phyloP scores from a whole-genome alignment of 2,329 filamentous ascomycete species.

The Paecilomyces variotii region DNA sequence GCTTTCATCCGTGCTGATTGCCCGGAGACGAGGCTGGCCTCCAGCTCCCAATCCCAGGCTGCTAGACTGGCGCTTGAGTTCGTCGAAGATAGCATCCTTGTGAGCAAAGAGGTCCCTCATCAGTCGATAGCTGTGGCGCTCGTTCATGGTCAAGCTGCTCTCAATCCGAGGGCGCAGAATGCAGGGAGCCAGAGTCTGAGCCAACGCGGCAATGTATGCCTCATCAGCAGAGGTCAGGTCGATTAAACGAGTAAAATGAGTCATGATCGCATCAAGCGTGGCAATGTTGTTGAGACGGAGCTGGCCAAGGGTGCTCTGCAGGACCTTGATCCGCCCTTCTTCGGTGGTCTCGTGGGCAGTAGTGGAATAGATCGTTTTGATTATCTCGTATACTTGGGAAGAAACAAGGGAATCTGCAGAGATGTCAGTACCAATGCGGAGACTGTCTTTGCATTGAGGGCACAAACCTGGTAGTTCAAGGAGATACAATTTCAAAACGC shows the following conservation, averaged over 20 bases:
- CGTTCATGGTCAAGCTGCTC: constrained; percentile 87
- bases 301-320: constrained; percentile 93
- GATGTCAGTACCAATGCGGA: constrained; percentile 1
- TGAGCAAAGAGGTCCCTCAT: constrained; percentile 87
- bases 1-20: constrained; percentile 91
- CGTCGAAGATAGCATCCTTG: constrained; percentile 91
- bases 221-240: constrained; percentile 96
- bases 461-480: constrained; percentile 81
- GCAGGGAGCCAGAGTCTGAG: constrained; percentile 69
- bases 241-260: constrained; percentile 93
- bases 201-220: constrained; percentile 66
- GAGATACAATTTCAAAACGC: constrained; percentile 86
- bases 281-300: constrained; percentile 95
- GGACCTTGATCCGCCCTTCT: constrained; percentile 72
- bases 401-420: constrained; percentile 86
- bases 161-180: constrained; percentile 80
- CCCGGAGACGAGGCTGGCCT: constrained; percentile 60
- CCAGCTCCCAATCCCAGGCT: constrained; percentile 38
- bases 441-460: constrained; percentile 9
- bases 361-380: constrained; percentile 91
- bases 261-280: constrained; percentile 95
- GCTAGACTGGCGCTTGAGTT: constrained; percentile 68
- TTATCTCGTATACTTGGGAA: constrained; percentile 96
- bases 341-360: constrained; percentile 69
- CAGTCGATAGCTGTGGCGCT: constrained; percentile 84